A percentile compares a stretch with the other conserved stretches of the same genome.
These are phyloP conservation scores for Striga asiatica DNA, from an alignment of 257 asterid species.

Conservation along the genomic window DNA sequence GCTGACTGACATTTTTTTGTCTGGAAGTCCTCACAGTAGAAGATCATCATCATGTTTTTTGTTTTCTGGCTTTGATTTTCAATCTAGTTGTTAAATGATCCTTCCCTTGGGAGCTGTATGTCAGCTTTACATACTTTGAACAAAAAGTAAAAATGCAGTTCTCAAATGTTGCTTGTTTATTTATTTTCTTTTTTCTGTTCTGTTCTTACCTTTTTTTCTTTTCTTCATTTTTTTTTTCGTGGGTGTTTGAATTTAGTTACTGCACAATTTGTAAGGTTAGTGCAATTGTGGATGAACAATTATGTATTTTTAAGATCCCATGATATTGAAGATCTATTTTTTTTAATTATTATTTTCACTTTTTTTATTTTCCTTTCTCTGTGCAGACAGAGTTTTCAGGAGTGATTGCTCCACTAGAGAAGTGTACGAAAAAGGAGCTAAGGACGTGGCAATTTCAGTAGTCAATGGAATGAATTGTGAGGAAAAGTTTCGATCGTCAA, in stretches of 20 bases:
- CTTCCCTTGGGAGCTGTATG: not conserved
- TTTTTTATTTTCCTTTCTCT: not conserved
- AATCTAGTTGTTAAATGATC: not conserved
- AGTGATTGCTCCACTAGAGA: conserved; percentile 63
- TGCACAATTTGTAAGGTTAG: not conserved
- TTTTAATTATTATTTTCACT: not conserved
- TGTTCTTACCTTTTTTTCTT: too few relatives aligned
- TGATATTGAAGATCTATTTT: not conserved
- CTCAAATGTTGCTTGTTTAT: too few relatives aligned
- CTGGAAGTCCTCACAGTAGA: too few relatives aligned
- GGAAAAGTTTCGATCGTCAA: conserved; percentile 16
- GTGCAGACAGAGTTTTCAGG: conserved; percentile 72
- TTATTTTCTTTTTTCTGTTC: too few relatives aligned
- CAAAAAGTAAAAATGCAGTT: too few relatives aligned
- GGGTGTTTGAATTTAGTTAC: too few relatives aligned
- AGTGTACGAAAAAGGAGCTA: conserved; percentile 86
- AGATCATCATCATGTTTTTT: too few relatives aligned
- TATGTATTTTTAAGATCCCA: not conserved
- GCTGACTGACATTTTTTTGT: too few relatives aligned
- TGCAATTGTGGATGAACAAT: not conserved
- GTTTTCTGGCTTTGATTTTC: not conserved
- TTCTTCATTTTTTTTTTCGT: too few relatives aligned
- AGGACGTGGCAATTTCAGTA: conserved; percentile 79
- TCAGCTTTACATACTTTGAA: not conserved
- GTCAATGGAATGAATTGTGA: conserved; percentile 81